Base-by-base conservation (phyloP, 2,329 filamentous ascomycete species). In the Byssothecium circinans region DNA sequence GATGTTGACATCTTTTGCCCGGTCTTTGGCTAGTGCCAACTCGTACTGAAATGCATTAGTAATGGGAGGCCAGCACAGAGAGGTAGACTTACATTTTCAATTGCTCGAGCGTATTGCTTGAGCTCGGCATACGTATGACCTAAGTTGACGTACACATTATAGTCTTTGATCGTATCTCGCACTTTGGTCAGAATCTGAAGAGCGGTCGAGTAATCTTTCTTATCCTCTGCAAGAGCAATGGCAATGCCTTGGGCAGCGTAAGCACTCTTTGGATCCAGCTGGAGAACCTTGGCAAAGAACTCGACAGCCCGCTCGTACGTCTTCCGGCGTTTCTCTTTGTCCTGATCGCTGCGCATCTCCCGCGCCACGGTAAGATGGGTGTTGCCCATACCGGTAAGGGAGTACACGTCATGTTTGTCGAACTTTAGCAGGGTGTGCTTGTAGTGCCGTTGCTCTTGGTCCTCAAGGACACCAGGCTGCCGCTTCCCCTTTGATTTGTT, bases 381-480 rank as follows among this genome's bases (percentile, higher is more conserved):
- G 68, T 99, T 99, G 34, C 94, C 94, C 92, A 99, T 97, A 12
- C 89, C 92, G 20, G 95, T 91, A 22, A 99, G 78, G 4, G 94
- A 90, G 69, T 99, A 99, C n/a, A 90, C 82, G 68, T 99, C 94
- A 68, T 99, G 94, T 78, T 97, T 99, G 75, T 99, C 92, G 4
- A 56, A 64, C 57, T 91, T 85, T 68, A 95, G 90, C 23, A 99
- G 77, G 0, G 92, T 97, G 70, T 96, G 91, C 74, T 97, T 99
- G 79, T 95, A 95, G 68, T 96, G 91, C 3, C 91, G 84, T 62
- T 96, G 87, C 70, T 99, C 94, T 27, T 86, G 85, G 65, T 99
- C 95, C 64, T 97, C 91, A 14, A 84, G 84, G 50, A 96, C 81
- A 64, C 94, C 92, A 42, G 82, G 76, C 3, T 86, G 85, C 47